Conservation (phyloP, 2,329 filamentous ascomycete species). For the Pseudogymnoascus sp. region DNA sequence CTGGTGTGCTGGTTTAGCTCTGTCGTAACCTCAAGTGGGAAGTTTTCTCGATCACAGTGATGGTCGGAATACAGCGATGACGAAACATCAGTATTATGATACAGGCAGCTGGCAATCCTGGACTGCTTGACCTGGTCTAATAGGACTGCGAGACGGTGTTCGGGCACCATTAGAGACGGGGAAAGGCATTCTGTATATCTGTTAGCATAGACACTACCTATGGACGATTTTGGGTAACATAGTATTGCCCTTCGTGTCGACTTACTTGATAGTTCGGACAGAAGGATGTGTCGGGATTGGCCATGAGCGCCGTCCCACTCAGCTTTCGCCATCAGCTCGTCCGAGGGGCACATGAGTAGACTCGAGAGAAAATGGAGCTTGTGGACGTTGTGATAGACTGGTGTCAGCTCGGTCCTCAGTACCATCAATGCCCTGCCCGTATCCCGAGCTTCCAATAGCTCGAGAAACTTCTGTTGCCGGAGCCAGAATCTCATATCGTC, state of each 20-base stretch:
- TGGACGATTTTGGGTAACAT: background rate
- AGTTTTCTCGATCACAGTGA: conserved; percentile 68
- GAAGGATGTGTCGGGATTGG: conserved; percentile 63
- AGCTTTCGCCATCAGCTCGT: conserved; percentile 69
- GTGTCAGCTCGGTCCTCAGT: conserved; percentile 81
- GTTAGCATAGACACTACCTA: conserved; percentile 18
- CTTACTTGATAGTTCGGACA: conserved; percentile 79
- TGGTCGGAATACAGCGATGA: conserved; percentile 90
- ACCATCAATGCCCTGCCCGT: conserved; percentile 68
- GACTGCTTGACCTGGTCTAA: conserved; percentile 75
- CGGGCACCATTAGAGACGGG: conserved; percentile 92
- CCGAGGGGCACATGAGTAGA: conserved; percentile 80
- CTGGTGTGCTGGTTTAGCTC: conserved; percentile 68
- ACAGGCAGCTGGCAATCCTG: conserved; percentile 78
- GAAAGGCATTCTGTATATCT: conserved; percentile 68
- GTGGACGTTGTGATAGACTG: conserved; percentile 69
- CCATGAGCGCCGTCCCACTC: conserved; percentile 79
- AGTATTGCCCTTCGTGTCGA: conserved; percentile 12
- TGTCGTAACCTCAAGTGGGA: conserved; percentile 64
- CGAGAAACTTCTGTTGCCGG: conserved; percentile 89
- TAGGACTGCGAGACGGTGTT: conserved; percentile 75
- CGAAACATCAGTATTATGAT: conserved; percentile 72
- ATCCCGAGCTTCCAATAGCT: conserved; percentile 73
- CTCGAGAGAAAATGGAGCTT: conserved; percentile 78
- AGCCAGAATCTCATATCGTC: conserved; percentile 81